These are phyloP conservation scores for Sporobolomyces roseus DNA, from an alignment of 768 basidiomycete genomes.

Conservation along the genomic window DNA sequence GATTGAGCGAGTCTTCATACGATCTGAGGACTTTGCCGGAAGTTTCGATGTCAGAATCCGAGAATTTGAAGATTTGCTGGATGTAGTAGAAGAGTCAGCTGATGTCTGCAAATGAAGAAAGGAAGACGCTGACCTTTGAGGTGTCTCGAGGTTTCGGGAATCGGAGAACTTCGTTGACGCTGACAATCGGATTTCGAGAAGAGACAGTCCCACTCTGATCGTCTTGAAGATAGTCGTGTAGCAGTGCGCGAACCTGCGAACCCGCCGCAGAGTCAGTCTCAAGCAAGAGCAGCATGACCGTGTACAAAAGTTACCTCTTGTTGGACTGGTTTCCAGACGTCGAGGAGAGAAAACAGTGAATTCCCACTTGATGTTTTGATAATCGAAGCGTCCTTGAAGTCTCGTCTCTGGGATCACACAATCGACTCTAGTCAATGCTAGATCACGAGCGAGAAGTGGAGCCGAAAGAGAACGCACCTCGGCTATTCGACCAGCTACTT, in stretches of 20 bases:
- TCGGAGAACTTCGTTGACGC: constrained; percentile 87
- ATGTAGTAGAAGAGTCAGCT: too few species aligned
- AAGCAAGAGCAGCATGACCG: not conserved
- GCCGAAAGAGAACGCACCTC: constrained; percentile 59
- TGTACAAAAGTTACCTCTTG: constrained; percentile 62
- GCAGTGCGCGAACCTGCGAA: constrained; percentile 69
- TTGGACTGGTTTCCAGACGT: constrained; percentile 84
- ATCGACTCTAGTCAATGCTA: too few species aligned
- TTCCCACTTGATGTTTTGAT: constrained; percentile 60
- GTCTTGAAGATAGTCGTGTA: constrained; percentile 87
- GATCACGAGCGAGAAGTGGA: not conserved
- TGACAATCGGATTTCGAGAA: constrained; percentile 80
- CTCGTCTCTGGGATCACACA: constrained; percentile 61
- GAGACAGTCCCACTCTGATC: constrained; percentile 75
- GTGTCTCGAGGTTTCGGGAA: constrained; percentile 79
- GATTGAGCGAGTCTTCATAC: constrained; percentile 79
- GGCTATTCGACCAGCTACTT: constrained; percentile 84
- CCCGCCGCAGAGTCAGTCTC: too few species aligned
- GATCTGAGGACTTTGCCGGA: constrained; percentile 63
- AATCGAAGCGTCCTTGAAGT: constrained; percentile 81
- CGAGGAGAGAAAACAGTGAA: constrained; percentile 71
- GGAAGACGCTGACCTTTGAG: constrained; percentile 60
- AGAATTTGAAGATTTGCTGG: constrained; percentile 83
- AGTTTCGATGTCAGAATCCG: constrained; percentile 76
- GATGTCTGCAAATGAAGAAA: not conserved